Percentiles rank a stretch among this genome's conserved stretches.
These are phyloP conservation scores for Chlorella sp. DNA, from an alignment of 139 green algal genomes.

Conservation along the genomic window DNA sequence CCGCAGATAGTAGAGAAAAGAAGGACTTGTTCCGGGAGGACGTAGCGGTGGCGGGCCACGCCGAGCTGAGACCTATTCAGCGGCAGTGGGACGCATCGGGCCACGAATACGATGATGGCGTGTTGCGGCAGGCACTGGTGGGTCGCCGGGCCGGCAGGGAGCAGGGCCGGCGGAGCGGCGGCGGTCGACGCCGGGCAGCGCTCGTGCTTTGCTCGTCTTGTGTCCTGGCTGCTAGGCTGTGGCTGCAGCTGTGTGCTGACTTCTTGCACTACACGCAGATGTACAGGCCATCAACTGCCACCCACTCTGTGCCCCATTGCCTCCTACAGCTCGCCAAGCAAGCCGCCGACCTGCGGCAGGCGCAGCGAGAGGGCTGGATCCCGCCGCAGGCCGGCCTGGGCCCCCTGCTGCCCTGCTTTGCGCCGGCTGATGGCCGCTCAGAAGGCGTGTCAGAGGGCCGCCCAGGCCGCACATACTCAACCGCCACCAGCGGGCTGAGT, in stretches of 20 bases:
- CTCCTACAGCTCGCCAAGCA: neutral
- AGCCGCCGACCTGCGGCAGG: neutral
- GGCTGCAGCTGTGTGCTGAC: too few relatives aligned
- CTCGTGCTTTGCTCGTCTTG: too few relatives aligned
- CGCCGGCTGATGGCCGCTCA: neutral
- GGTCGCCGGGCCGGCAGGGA: neutral
- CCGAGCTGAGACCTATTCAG: constrained; percentile 17
- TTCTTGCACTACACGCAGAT: too few relatives aligned
- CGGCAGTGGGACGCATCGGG: constrained; percentile 12
- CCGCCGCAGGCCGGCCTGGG: neutral
- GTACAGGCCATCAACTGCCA: too few relatives aligned
- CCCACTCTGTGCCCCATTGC: too few relatives aligned
- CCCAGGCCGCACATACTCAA: constrained; percentile 3
- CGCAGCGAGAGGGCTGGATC: constrained; percentile 30
- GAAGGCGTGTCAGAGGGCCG: constrained; percentile 2
- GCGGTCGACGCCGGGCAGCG: too few relatives aligned
- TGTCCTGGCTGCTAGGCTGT: too few relatives aligned
- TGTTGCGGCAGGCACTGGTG: constrained; percentile 16
- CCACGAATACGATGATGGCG: constrained; percentile 27
- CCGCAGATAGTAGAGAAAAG: neutral
- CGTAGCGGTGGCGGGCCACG: constrained; percentile 10
- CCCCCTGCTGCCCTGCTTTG: constrained; percentile 33
- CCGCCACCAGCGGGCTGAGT: constrained; percentile 14
- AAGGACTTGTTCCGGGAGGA: constrained; percentile 31
- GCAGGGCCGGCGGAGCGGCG: too few relatives aligned